A percentile compares a stretch with the other conserved stretches of the same genome.
Conservation (phyloP, 345 rosid genomes). For the Bruguiera parviflora region DNA sequence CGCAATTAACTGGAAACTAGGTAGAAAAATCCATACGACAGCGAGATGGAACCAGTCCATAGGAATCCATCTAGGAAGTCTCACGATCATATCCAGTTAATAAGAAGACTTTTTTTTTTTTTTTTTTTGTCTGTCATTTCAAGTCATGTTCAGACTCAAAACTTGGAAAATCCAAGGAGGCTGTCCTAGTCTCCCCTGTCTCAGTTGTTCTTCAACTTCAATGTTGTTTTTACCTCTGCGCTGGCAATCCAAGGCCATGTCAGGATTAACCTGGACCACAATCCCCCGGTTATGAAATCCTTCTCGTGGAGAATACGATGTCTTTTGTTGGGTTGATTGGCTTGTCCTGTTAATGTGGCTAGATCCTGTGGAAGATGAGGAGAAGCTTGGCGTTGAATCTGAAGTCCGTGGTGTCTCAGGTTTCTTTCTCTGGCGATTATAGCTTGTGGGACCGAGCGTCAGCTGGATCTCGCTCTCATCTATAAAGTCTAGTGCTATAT, state of each 20-base stretch:
- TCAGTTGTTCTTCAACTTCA: conserved; percentile 48
- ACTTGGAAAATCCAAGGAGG: conserved; percentile 84
- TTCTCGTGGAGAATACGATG: conserved; percentile 9
- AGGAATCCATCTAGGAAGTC: conserved; percentile 29
- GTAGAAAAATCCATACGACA: conserved; percentile 25
- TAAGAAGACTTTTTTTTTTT: conserved; percentile 14
- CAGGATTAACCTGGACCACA: conserved; percentile 26
- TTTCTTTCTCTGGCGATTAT: conserved; percentile 40
- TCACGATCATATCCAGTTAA: conserved; percentile 26
- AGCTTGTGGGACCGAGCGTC: conserved; percentile 72
- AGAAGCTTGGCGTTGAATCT: conserved; percentile 59
- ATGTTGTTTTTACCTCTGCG: conserved; percentile 24
- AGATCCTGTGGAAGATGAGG: conserved; percentile 75
- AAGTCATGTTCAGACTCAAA: conserved; percentile 69
- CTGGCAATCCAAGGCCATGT: conserved; percentile 23
- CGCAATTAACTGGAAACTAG: conserved; percentile 19
- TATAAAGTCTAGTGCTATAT: conserved; percentile 31
- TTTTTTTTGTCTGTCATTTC: neutral
- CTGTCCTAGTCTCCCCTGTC: conserved; percentile 53
- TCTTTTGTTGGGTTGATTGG: conserved; percentile 6
- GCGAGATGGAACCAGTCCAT: conserved; percentile 36
- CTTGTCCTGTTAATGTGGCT: conserved; percentile 45
- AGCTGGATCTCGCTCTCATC: conserved; percentile 86
- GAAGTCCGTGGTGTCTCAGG: conserved; percentile 36
- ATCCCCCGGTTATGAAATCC: conserved; percentile 18